A percentile compares a stretch with the other conserved stretches of the same genome.
Conservation (phyloP, 768 basidiomycete species). For the Termitomyces sp. region DNA sequence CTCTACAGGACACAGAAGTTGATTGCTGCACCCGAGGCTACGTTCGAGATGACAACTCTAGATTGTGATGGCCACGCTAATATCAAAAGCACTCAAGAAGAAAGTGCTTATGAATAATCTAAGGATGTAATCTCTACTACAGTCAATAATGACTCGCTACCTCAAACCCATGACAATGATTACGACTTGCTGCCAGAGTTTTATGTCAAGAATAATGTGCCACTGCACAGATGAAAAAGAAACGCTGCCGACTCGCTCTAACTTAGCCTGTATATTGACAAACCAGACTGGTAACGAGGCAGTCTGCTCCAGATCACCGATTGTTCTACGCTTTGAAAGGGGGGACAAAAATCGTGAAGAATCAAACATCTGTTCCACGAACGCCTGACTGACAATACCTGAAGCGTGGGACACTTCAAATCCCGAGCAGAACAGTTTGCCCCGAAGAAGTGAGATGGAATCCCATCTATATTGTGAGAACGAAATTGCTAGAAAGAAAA, state of each 20-base stretch:
- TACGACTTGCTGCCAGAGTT: no score
- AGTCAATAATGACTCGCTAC: background rate
- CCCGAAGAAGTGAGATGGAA: background rate
- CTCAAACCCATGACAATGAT: background rate
- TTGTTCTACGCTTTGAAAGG: no score
- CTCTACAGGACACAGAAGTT: no score
- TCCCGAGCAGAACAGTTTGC: background rate
- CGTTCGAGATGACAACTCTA: no score
- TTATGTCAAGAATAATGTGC: no score
- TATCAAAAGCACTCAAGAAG: background rate
- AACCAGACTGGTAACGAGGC: no score
- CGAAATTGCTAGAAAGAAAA: slow-evolving; percentile 13
- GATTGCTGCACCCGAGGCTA: no score
- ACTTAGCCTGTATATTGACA: no score
- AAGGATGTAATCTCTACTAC: background rate
- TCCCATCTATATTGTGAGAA: slow-evolving; percentile 15
- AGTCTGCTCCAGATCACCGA: no score
- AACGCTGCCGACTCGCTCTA: no score
- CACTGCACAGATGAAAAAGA: no score
- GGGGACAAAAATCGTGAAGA: no score
- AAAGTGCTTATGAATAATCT: background rate
- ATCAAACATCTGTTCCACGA: background rate
- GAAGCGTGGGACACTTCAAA: background rate
- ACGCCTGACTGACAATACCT: background rate
- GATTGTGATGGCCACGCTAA: background rate